Percentiles rank a stretch among this genome's conserved stretches.
Conservation (phyloP, 2,329 filamentous ascomycete genomes). For the Aspergillus tubingensis region DNA sequence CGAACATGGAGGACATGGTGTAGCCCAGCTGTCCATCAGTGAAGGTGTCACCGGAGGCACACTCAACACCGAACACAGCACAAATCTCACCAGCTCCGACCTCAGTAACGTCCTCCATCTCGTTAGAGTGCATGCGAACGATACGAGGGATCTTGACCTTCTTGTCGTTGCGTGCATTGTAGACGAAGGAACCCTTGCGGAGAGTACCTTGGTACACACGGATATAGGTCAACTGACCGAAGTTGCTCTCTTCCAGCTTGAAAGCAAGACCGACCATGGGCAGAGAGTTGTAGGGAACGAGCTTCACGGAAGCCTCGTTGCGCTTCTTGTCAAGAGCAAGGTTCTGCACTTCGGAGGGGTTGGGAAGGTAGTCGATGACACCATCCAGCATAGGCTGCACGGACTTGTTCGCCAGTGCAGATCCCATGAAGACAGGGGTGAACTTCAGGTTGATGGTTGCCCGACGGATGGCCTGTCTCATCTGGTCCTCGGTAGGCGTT, state of each 20-base stretch:
- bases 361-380: slow-evolving; percentile 93
- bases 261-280: slow-evolving; percentile 96
- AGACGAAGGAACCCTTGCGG: slow-evolving; percentile 84
- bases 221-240: slow-evolving; percentile 96
- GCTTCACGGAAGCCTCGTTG: slow-evolving; percentile 75
- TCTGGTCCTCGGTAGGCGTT: slow-evolving; percentile 75
- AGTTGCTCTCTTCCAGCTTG: slow-evolving; percentile 98
- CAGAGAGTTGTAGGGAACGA: slow-evolving; percentile 89
- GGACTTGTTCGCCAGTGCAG: slow-evolving; percentile 89
- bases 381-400: slow-evolving; percentile 96
- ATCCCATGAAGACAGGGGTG: slow-evolving; percentile 93
- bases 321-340: slow-evolving; percentile 81
- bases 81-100: slow-evolving; percentile 97
- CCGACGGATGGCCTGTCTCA: slow-evolving; percentile 88
- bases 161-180: slow-evolving; percentile 91
- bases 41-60: slow-evolving; percentile 96
- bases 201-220: slow-evolving; percentile 95
- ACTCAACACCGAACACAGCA: slow-evolving; percentile 96
- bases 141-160: slow-evolving; percentile 96
- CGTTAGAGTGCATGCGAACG: slow-evolving; percentile 98
- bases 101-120: slow-evolving; percentile 95
- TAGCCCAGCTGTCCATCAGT: slow-evolving; percentile 91
- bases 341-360: slow-evolving; percentile 87
- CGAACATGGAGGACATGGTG: slow-evolving; percentile 95
- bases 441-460: slow-evolving; percentile 90